Evolutionary conservation across 1,284 basidiomycete genomes (phyloP), one percentile per base, ranked within the genome.

Genomic region (Trichosporon inkin): DNA sequence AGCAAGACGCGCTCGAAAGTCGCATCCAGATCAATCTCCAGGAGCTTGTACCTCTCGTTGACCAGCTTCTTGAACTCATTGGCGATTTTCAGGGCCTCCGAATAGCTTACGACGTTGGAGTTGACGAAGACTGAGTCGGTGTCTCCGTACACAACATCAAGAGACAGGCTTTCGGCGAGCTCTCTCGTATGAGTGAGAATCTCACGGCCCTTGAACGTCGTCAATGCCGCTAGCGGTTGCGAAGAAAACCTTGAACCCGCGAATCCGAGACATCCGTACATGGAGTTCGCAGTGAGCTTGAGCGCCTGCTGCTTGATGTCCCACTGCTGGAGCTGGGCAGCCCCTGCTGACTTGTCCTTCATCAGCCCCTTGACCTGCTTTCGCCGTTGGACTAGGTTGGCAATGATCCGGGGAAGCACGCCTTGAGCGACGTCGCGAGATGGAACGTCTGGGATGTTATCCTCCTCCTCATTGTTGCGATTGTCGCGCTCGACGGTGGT

Each of bases 231-330:
- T 14, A 99, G 85, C 0, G 94, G 92, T 37, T 91, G 85, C n/a
- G 95, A 96, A 68, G 94, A 97, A 82, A 99, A 99, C 52, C 96
- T 83, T 17, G 94, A 97, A 66, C 94, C 90, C 73, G 95, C 92
- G 75, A 98, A 99, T 57, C 96, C 96, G 32, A 99, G 87, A 83
- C 96, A 99, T 20, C 96, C 96, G 78, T 99, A 99, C 95, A 99
- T 99, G 82, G 91, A 95, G 82, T 99, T 99, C 62, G 96, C 96
- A 1, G 95, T 99, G 55, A 99, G 86, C 81, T 99, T 99, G 61
- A 99, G 82, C 6, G 96, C 96, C 75, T 91, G 87, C 73, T 99
- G 96, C 76, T 94, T 95, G 81, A 99, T 97, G 72, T 99, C 92
- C 74, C 88, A 94, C 88, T 93, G 93, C 58, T 91, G 82, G 49